These are phyloP conservation scores for Entomophthora muscae DNA, from an alignment of 371 early-diverging fungal species.

Conservation along the genomic window DNA sequence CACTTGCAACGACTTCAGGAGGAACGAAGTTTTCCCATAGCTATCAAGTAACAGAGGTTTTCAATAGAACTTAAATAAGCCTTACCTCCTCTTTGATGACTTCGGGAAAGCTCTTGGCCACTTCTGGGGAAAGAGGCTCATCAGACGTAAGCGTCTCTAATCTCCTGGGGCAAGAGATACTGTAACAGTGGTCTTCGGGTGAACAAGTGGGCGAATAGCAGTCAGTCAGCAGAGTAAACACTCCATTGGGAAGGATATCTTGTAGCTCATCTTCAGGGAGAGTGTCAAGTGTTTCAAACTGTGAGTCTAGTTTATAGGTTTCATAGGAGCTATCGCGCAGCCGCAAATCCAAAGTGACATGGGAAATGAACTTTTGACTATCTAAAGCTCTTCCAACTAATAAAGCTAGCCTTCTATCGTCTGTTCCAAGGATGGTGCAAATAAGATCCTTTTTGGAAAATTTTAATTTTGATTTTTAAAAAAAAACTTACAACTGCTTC, in stretches of 20 bases:
- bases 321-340: slow-evolving; percentile 61
- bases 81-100: slow-evolving; percentile 4
- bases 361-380: slow-evolving; percentile 72
- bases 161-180: slow-evolving; percentile 59
- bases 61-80: too few relatives aligned
- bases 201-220: slow-evolving; percentile 88
- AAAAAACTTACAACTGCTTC: slow-evolving; percentile 38
- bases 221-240: slow-evolving; percentile 68
- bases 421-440: slow-evolving; percentile 47
- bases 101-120: neutral
- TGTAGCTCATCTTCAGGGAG: neutral
- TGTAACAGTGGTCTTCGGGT: slow-evolving; percentile 59
- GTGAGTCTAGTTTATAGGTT: slow-evolving; percentile 52
- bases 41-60: too few relatives aligned
- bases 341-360: slow-evolving; percentile 64
- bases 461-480: too few relatives aligned
- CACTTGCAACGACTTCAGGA: slow-evolving; percentile 43
- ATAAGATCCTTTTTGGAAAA: slow-evolving; percentile 68
- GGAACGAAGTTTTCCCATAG: slow-evolving; percentile 44
- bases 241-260: slow-evolving; percentile 31
- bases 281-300: slow-evolving; percentile 7
- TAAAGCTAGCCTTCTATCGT: slow-evolving; percentile 69
- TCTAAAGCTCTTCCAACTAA: slow-evolving; percentile 72
- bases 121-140: neutral
- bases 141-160: slow-evolving; percentile 13